Evolutionary conservation across 257 asterid genomes (phyloP), one percentile per base, ranked within the genome.

Genomic region (Sherardia arvensis): DNA sequence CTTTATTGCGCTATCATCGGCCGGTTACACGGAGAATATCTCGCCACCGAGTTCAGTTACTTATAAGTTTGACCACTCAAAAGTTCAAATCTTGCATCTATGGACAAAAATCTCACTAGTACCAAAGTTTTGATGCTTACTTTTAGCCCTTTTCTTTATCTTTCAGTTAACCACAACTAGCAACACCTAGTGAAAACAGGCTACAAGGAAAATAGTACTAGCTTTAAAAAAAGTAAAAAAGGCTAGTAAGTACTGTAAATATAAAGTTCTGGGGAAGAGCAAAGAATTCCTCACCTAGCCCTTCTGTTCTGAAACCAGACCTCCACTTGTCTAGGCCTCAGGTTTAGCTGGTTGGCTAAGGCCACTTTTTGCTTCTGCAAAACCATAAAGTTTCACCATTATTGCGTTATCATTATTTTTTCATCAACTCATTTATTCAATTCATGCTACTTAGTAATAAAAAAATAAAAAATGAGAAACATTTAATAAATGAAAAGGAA

Each of bases 231-330:
- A n/a, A n/a, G n/a, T n/a, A 49, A 49, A 49, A 48, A 18, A 48
- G 3, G 10, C 26, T 5, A 20, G 8, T 8, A 11, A 25, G n/a
- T 30, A 30, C 3, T 30, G 34, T n/a, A n/a, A n/a, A n/a, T 2
- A 36, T 1, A 36, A 38, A 38, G 3, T 12, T 38, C 14, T 38
- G 47, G 47, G 26, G 22, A 53, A 53, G 26, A 53, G 14, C 23
- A 25, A 54, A 54, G 17, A 54, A 21, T 4, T 21, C 18, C 94
- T 51, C 25, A 93, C 99, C 99, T 87, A 66, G 99, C 99, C 88
- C 97, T 87, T 64, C 97, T 76, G 78, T 93, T 93, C 79, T 93
- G 97, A 67, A 93, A 90, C 99, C 99, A 93, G 51, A 93, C 99
- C 81, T 93, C 97, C 68, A 93, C 99, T 67, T 93, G 99, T 62